Percentiles rank a stretch among this genome's conserved stretches.
phyloP scores from a whole-genome alignment of 768 basidiomycete species.

The Chalciporus piperatus region DNA sequence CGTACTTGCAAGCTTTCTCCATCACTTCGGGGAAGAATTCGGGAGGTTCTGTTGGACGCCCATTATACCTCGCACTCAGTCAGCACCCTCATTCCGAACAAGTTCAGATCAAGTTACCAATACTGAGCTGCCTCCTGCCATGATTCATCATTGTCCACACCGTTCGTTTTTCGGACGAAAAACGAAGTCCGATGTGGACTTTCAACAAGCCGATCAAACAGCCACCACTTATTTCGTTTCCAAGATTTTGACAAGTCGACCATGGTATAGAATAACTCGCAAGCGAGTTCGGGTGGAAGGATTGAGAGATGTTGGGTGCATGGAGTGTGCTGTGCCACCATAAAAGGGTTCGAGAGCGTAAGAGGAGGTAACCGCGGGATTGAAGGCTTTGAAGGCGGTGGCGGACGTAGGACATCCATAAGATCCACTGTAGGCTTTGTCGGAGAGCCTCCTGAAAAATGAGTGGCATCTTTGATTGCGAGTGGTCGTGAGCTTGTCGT shows the following conservation, averaged over 20 bases:
- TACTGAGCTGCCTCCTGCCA: slow-evolving; percentile 75
- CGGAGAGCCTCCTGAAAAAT: slow-evolving; percentile 12
- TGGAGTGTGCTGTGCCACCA: slow-evolving; percentile 69
- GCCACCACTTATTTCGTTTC: slow-evolving; percentile 80
- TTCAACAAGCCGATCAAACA: slow-evolving; percentile 78
- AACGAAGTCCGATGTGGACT: slow-evolving; percentile 83
- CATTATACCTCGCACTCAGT: slow-evolving; percentile 66
- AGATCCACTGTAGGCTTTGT: slow-evolving; percentile 43
- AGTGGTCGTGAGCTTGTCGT: slow-evolving; percentile 1
- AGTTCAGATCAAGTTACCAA: slow-evolving; percentile 47
- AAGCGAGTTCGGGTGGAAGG: slow-evolving; percentile 74
- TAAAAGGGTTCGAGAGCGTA: slow-evolving; percentile 54
- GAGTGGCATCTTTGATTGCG: slow-evolving; percentile 19
- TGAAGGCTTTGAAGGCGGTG: slow-evolving; percentile 37
- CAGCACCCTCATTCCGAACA: slow-evolving; percentile 5
- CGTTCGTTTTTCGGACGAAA: slow-evolving; percentile 55
- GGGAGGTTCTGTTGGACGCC: slow-evolving; percentile 57
- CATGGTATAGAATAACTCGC: slow-evolving; percentile 72
- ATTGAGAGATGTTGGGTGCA: slow-evolving; percentile 71
- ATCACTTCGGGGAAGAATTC: slow-evolving; percentile 58
- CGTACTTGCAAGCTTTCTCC: slow-evolving; percentile 74
- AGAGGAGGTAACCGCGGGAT: slow-evolving; percentile 52
- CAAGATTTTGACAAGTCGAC: slow-evolving; percentile 56
- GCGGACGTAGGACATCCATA: slow-evolving; percentile 54
- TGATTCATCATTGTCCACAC: slow-evolving; percentile 41